Evolutionary conservation across 2,329 filamentous ascomycete genomes (phyloP).

Genomic region (Cladosporium colombiae): DNA sequence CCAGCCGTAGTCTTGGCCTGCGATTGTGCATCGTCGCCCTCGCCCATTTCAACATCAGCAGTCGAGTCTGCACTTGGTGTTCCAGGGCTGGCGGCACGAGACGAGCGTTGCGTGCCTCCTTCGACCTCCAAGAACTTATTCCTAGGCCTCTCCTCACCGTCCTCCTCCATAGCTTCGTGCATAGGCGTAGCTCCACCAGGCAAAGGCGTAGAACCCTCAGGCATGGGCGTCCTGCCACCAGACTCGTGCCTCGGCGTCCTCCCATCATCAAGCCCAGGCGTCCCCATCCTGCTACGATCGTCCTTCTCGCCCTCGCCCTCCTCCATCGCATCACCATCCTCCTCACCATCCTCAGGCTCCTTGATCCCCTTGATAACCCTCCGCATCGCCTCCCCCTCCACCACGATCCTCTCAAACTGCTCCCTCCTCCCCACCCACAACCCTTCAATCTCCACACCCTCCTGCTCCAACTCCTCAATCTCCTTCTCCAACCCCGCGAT

Average conservation of each 20-base stretch:
- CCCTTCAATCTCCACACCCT: slow-evolving; percentile 76
- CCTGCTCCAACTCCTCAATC: slow-evolving; percentile 81
- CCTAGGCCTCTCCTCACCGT: slow-evolving; percentile 27
- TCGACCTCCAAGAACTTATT: slow-evolving; percentile 35
- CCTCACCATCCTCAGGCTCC: slow-evolving; percentile 82
- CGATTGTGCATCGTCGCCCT: slow-evolving; percentile 17
- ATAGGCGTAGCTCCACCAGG: slow-evolving; percentile 42
- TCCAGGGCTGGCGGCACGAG: slow-evolving; percentile 29
- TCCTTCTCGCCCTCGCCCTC: slow-evolving; percentile 46
- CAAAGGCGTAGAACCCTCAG: slow-evolving; percentile 28
- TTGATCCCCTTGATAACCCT: slow-evolving; percentile 91
- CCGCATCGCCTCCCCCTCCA: slow-evolving; percentile 84
- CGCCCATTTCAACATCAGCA: slow-evolving; percentile 34
- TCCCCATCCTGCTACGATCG: slow-evolving; percentile 48
- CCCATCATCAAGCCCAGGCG: slow-evolving; percentile 45
- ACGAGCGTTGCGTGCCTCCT: slow-evolving; percentile 27
- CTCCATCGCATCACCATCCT: slow-evolving; percentile 59
- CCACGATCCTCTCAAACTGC: slow-evolving; percentile 85
- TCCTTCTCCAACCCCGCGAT: slow-evolving; percentile 83
- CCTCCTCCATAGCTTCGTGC: slow-evolving; percentile 34
- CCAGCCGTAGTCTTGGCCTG: slow-evolving; percentile 20
- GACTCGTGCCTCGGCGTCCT: slow-evolving; percentile 21
- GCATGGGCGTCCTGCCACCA: slow-evolving; percentile 18
- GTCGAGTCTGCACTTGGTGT: slow-evolving; percentile 25
- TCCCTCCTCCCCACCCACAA: slow-evolving; percentile 84